Percentiles rank a stretch among this genome's conserved stretches.
These are phyloP conservation scores for Teratosphaeria zuluensis DNA, from an alignment of 2,329 filamentous ascomycete species.

Conservation along the genomic window DNA sequence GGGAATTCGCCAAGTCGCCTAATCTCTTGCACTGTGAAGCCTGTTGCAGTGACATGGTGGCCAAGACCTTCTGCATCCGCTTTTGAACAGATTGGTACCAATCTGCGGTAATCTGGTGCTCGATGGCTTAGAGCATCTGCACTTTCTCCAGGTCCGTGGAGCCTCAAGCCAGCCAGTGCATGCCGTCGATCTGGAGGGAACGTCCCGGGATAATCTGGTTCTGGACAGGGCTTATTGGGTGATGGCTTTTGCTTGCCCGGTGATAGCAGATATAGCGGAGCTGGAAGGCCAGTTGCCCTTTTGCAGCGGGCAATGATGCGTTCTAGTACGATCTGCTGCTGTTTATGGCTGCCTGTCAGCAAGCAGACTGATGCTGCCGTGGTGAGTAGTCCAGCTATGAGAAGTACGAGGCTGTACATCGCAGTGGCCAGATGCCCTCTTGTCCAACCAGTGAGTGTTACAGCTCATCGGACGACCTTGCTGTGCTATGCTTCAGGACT, in stretches of 20 bases:
- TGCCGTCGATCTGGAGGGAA: slow-evolving; percentile 47
- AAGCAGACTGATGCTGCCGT: slow-evolving; percentile 18
- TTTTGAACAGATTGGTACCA: slow-evolving; percentile 17
- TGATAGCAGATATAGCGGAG: too few species aligned
- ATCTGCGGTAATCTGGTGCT: slow-evolving; percentile 11
- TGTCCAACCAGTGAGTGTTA: too few species aligned
- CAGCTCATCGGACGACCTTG: too few species aligned
- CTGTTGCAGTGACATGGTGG: slow-evolving; percentile 47
- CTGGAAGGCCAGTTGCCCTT: too few species aligned
- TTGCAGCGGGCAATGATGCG: too few species aligned
- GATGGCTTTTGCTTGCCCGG: too few species aligned
- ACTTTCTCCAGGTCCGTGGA: slow-evolving; percentile 19
- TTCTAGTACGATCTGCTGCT: slow-evolving; percentile 28
- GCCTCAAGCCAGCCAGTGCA: slow-evolving; percentile 29
- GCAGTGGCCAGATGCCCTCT: not conserved
- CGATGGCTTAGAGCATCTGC: slow-evolving; percentile 17
- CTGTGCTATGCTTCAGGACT: too few species aligned
- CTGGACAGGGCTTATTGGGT: too few species aligned
- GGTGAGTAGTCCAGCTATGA: slow-evolving; percentile 25
- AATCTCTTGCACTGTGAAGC: slow-evolving; percentile 62
- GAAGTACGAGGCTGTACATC: slow-evolving; percentile 17
- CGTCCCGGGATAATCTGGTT: slow-evolving; percentile 34
- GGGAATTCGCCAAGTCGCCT: slow-evolving; percentile 65
- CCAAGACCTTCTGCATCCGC: not conserved
- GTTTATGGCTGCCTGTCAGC: slow-evolving; percentile 25